Conservation (phyloP, 371 early-diverging fungal species). For the Rhizomucor pusillus region DNA sequence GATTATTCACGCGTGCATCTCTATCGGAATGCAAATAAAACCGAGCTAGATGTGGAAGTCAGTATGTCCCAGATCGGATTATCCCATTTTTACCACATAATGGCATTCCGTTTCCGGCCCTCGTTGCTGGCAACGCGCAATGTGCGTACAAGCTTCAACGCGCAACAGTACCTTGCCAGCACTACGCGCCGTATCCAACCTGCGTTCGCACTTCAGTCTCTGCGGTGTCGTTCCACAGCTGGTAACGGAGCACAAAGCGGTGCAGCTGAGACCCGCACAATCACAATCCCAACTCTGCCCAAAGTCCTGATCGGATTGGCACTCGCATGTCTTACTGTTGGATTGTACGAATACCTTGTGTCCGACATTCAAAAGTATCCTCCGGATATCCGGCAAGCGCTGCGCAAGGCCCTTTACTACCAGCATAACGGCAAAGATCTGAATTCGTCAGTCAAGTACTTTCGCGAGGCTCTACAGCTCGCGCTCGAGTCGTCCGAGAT, state of each 20-base stretch:
- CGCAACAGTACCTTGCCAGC: neutral
- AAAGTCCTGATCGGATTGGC: slow-evolving; percentile 2
- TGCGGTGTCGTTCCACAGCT: neutral
- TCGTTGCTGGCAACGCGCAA: neutral
- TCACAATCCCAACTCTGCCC: slow-evolving; percentile 4
- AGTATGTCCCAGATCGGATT: no score
- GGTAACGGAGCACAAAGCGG: neutral
- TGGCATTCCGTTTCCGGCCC: neutral
- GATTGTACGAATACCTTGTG: slow-evolving; percentile 53
- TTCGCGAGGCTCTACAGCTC: slow-evolving; percentile 44
- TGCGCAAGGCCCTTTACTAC: slow-evolving; percentile 62
- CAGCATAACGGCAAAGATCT: slow-evolving; percentile 50
- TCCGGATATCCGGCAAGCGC: slow-evolving; percentile 47
- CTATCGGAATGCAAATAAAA: neutral
- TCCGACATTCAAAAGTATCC: slow-evolving; percentile 63
- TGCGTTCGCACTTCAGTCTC: no score
- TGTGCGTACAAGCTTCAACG: neutral
- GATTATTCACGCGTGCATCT: no score
- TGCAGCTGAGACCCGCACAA: neutral
- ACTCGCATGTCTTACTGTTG: slow-evolving; percentile 35
- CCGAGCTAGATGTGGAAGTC: neutral
- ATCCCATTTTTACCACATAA: neutral
- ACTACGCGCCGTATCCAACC: neutral
- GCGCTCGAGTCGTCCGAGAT: slow-evolving; percentile 49
- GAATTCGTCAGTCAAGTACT: slow-evolving; percentile 46